Base-by-base conservation (phyloP, 768 basidiomycete genomes). In the Mycena venus region DNA sequence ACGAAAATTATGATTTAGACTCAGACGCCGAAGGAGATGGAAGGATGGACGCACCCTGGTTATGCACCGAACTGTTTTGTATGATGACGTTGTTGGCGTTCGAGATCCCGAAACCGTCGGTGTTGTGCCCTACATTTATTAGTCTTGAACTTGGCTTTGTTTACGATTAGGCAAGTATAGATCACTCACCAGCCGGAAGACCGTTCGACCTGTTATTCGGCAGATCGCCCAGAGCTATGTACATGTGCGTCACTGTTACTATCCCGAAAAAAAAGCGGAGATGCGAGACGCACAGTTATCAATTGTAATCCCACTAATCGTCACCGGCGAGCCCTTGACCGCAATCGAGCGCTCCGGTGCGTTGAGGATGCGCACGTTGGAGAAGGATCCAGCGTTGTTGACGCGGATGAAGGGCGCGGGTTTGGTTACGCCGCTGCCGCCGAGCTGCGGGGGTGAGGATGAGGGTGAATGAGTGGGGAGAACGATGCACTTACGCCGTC, bases 51-150 rank as follows among this genome's bases (percentile, higher is more conserved):
- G 34, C 34, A 77, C 75, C 75, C 69, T 78, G 75, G 58, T 78
- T 78, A 32, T 74, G 32, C 36, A 75, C 71, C 27, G 62, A 56
- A 36, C 65, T 75, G 49, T 70, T 68, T 38, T 70, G 44, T 27
- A 78, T 72, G 14, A 53, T 74, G 47, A 78, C 70, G 40, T 74
- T 60, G 66, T 75, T 75, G 12, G 76, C 76, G 60, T 61, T 61
- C 27, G 73, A 72, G 55, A 75, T 68, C 55, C 77, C 78, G 65
- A 78, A 78, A 12, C 78, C 75, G 67, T 78, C 78, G 6, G 78
- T 78, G 59, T 78, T 78, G 44, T 64, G 63, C 29, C 63, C 63
- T 64, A 19, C 44, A 64, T 25, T 40, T 29, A 40, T 61, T 61
- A 36, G 38, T 38, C 38, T 42, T 47, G 40, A 47, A 44, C 61